Conservation (phyloP, 768 basidiomycete species). For the Xerocomellus intermedius region DNA sequence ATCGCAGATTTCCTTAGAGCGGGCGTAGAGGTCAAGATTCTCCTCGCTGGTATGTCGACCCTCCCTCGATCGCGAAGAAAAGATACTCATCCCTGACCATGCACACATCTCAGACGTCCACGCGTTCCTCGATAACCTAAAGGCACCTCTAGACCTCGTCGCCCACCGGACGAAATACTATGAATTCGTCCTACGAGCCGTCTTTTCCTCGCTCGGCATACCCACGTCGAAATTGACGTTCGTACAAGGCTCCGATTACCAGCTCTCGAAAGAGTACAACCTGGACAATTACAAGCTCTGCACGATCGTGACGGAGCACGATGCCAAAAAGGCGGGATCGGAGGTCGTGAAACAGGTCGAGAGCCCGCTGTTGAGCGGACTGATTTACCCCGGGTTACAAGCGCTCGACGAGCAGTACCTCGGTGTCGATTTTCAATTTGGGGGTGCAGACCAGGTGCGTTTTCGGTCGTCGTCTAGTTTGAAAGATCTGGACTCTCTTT, state of each 20-base stretch:
- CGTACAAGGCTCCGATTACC: conserved; percentile 90
- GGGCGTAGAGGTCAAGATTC: conserved; percentile 83
- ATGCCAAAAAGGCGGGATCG: conserved; percentile 97
- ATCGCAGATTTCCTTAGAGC: conserved; percentile 94
- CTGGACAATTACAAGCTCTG: conserved; percentile 92
- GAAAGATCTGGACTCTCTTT: not conserved
- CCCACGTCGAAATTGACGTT: conserved; percentile 82
- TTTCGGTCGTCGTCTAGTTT: not conserved
- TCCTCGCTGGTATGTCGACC: conserved; percentile 64
- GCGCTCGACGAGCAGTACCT: conserved; percentile 98
- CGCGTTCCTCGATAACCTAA: conserved; percentile 96
- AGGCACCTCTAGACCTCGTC: conserved; percentile 92
- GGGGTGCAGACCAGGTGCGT: conserved; percentile 92
- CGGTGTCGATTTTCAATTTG: conserved; percentile 95
- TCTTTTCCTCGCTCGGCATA: conserved; percentile 88
- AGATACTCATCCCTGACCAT: not conserved
- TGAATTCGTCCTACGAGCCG: conserved; percentile 71
- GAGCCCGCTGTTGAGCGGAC: conserved; percentile 83
- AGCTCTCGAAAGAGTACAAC: conserved; percentile 88
- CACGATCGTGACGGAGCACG: conserved; percentile 91
- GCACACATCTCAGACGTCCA: conserved; percentile 66
- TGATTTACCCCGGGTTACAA: conserved; percentile 95
- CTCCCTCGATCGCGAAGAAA: not conserved
- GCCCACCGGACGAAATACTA: conserved; percentile 89
- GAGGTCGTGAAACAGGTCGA: conserved; percentile 99